Base-by-base conservation (phyloP, 1,284 basidiomycete species). In the Sporisorium graminicola region DNA sequence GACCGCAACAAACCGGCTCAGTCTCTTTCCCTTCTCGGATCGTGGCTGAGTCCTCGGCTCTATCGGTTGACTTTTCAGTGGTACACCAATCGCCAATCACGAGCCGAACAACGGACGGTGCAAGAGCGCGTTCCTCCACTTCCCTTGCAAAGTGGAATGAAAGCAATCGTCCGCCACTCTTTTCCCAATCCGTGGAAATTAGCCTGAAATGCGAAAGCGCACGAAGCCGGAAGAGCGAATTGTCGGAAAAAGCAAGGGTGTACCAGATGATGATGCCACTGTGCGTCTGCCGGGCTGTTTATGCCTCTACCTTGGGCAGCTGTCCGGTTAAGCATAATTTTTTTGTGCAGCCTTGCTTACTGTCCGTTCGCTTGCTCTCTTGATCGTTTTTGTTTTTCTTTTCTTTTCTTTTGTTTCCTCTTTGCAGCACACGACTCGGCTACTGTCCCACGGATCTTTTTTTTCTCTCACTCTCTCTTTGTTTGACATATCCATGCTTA, bases 241-340 rank as follows among this genome's bases (percentile, higher is more conserved):
- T 7, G 47, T 49, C 26, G 27, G 47, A 27, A 49, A 29, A 29
- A 29, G 47, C 26, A 26, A 47, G 35, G 31, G 31, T 31, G n/a
- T n/a, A n/a, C n/a, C n/a, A n/a, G 33, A 35, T 16, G 40, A 55
- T 55, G 53, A 55, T 43, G 52, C 22, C 52, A 54, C 22, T 16
- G 22, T 27, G 52, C 52, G 24, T 54, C 52, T 37, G 22, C 20
- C 37, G 37, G 37, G n/a, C 37, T 18, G 7, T 26, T 46, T 26
- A 26, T 46, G n/a, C 20, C n/a, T 44, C 3, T 4, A n/a, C n/a
- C 14, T 26, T 3, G 26, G 18, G 47, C 52, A 53, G 52, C 53
- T 55, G 42, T 55, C 53, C 37, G 53, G 26, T 31, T 55, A 20
- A 31, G 53, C 40, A 44, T 31, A 50, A 49, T 31, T 31, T 20